These are phyloP conservation scores for Oryza glumipatula DNA, from an alignment of 176 grass and related monocot genomes.

Conservation along the genomic window DNA sequence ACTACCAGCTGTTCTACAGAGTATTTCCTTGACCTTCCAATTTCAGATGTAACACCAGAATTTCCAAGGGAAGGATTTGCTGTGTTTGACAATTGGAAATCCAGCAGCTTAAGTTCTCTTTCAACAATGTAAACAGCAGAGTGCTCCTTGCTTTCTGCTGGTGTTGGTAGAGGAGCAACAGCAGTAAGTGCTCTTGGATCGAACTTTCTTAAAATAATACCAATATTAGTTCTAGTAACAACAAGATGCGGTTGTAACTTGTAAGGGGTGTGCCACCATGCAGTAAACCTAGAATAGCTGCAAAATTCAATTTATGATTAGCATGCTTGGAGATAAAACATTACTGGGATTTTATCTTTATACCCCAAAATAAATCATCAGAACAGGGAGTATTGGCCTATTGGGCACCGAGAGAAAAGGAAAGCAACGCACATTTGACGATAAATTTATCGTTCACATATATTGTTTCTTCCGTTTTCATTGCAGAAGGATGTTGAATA, in stretches of 20 bases:
- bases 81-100: conserved; percentile 90
- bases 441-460: conserved; percentile 15
- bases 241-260: conserved; percentile 97
- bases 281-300: conserved; percentile 79
- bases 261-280: conserved; percentile 98
- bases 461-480: conserved; percentile 11
- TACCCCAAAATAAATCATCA: conserved; percentile 4
- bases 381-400: neutral
- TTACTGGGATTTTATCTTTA: conserved; percentile 8
- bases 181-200: conserved; percentile 93
- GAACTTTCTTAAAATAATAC: conserved; percentile 95
- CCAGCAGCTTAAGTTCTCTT: conserved; percentile 92
- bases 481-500: conserved; percentile 7
- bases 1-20: conserved; percentile 72
- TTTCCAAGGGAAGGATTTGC: conserved; percentile 76
- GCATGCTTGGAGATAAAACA: conserved; percentile 38
- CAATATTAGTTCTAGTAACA: conserved; percentile 97
- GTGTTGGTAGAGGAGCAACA: conserved; percentile 73
- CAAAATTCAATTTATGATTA: conserved; percentile 37
- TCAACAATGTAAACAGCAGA: conserved; percentile 96
- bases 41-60: conserved; percentile 53
- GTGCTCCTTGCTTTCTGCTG: conserved; percentile 75
- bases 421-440: neutral
- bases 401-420: neutral
- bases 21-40: conserved; percentile 65